Percentiles rank a stretch among this genome's conserved stretches.
phyloP scores from a whole-genome alignment of 2,329 filamentous ascomycete genomes.

The Talaromyces pinophilus region DNA sequence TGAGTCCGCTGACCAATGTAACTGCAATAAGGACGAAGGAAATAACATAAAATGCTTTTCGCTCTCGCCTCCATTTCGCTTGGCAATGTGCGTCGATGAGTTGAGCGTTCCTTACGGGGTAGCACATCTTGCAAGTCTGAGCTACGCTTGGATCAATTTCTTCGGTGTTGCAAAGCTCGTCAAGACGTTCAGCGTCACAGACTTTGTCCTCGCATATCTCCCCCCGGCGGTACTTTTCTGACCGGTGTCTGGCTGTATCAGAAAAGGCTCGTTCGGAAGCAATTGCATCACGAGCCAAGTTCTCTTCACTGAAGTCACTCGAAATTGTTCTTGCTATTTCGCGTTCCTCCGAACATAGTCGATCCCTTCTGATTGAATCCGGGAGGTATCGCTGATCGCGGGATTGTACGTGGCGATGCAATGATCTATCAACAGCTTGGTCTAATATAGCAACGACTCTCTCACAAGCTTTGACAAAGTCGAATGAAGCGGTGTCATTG shows the following conservation, averaged over 20 bases:
- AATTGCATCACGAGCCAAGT: background rate
- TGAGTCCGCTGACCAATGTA: constrained; percentile 19
- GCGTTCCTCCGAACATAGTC: background rate
- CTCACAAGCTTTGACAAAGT: constrained; percentile 13
- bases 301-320: background rate
- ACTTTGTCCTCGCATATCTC: constrained; percentile 23
- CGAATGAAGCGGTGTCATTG: background rate
- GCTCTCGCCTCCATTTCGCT: constrained; percentile 23
- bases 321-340: background rate
- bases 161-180: constrained; percentile 19
- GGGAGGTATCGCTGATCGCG: background rate
- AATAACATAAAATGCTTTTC: constrained; percentile 25
- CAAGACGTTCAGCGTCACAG: constrained; percentile 21
- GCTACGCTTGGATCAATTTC: constrained; percentile 15
- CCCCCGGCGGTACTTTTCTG: constrained; percentile 13
- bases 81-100: constrained; percentile 25
- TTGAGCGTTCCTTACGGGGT: constrained; percentile 22
- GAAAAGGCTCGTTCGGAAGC: background rate
- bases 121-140: constrained; percentile 25
- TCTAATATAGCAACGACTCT: constrained; percentile 10
- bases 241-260: background rate
- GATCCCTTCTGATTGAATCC: background rate
- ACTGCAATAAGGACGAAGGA: constrained; percentile 22
- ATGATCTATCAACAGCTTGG: background rate
- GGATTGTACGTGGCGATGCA: background rate